Evolutionary conservation across 192 early-diverging fungal genomes (phyloP), one percentile per base, ranked within the genome.

Genomic region (Phycomyces nitens): DNA sequence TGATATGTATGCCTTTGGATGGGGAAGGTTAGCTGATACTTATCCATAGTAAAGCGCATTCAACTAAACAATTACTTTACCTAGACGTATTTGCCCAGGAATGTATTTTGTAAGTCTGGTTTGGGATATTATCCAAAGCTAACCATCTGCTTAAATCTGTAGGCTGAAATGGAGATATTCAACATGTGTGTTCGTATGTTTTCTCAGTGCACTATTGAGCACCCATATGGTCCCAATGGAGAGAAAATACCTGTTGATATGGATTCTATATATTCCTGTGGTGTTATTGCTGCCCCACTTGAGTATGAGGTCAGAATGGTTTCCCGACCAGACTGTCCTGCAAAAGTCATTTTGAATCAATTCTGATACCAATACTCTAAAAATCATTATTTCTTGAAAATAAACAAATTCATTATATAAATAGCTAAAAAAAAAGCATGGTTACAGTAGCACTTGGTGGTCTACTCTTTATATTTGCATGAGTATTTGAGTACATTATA

Each of bases 1-100:
- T 10, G 65, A 66, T 40, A 56, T 59, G 3, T 52, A 50, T 23
- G 22, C 44, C 15, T 66, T 66, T 52, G 65, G 65, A 18, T 66
- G 54, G 54, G 65, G 58, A 34, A 34, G 29, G 29, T 34, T 7
- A 34, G 29, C 7, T 34, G 29, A 5, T 7, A 34, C 29, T 5
- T 5, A 34, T 34, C 3, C 29, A 34, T n/a, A 34, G 7, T 34
- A 34, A 34, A 34, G 7, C 29, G 7, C n/a, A n/a, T n/a, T n/a
- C n/a, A n/a, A n/a, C n/a, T n/a, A n/a, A n/a, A n/a, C n/a, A n/a
- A n/a, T n/a, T n/a, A n/a, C n/a, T 34, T 34, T 5, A 34, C 2
- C 29, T 39, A 56, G 55, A 29, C 41, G 41, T 29, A 23, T 43
- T 16, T 47, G 23, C 0, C 41, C 39, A 29, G 23, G 23, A 5